These are phyloP conservation scores for Chlorophyllum brunneum DNA, from an alignment of 768 basidiomycete genomes.

Conservation along the genomic window DNA sequence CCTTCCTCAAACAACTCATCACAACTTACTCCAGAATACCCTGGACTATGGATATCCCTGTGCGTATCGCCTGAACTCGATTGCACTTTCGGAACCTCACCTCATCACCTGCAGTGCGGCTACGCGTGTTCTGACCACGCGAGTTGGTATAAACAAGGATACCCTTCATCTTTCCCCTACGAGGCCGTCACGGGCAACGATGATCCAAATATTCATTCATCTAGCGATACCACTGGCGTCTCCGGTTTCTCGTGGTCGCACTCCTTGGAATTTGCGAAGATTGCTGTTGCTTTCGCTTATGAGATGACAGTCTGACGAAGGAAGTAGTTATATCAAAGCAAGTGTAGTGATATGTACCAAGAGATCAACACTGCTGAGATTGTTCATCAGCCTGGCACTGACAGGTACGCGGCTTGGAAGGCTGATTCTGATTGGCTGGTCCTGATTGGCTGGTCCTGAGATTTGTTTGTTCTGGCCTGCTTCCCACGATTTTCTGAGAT, in stretches of 20 bases:
- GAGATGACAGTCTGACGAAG: conserved; percentile 36
- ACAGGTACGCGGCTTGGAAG: no score
- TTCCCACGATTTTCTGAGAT: no score
- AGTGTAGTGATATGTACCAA: no score
- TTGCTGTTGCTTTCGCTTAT: conserved; percentile 53
- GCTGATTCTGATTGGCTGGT: no score
- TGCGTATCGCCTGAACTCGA: conserved; percentile 19
- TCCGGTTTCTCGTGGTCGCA: conserved; percentile 47
- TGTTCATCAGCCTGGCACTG: no score
- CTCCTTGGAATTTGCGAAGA: conserved; percentile 57
- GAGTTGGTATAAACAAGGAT: conserved; percentile 40
- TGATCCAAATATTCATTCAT: conserved; percentile 41
- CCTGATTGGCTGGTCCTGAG: no score
- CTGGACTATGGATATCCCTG: conserved; percentile 32
- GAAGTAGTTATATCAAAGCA: neutral
- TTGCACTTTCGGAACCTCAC: neutral
- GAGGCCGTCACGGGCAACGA: conserved; percentile 39
- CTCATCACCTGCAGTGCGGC: conserved; percentile 24
- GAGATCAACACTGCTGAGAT: no score
- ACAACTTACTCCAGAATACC: conserved; percentile 32
- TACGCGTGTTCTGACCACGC: conserved; percentile 46
- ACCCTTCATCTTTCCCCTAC: conserved; percentile 37
- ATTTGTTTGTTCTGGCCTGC: no score
- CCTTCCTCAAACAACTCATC: conserved; percentile 39
- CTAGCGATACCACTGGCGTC: conserved; percentile 42